Conservation (phyloP, 192 early-diverging fungal species). For the Chytriomyces sp. region DNA sequence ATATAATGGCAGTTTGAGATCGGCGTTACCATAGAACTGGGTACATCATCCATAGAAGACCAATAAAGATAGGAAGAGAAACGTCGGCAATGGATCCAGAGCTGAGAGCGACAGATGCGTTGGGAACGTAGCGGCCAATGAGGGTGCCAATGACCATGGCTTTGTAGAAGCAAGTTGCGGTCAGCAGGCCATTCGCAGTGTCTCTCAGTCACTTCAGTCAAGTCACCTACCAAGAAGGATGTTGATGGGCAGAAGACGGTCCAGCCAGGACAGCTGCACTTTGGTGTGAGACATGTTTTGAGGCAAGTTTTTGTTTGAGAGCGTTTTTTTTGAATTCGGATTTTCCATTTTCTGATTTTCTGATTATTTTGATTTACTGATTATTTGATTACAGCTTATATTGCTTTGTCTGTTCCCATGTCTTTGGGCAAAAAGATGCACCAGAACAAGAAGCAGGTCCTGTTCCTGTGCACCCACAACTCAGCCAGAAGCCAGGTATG, state of each 20-base stretch:
- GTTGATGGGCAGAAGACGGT: slow-evolving; percentile 31
- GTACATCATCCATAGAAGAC: slow-evolving; percentile 75
- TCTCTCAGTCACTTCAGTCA: background rate
- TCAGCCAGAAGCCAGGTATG: slow-evolving; percentile 39
- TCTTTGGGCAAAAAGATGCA: background rate
- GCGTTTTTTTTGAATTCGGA: too few species aligned
- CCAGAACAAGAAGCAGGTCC: slow-evolving; percentile 21
- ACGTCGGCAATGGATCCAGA: slow-evolving; percentile 65
- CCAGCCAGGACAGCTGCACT: slow-evolving; percentile 24
- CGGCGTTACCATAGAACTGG: slow-evolving; percentile 70
- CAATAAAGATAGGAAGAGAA: slow-evolving; percentile 69
- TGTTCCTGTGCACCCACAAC: slow-evolving; percentile 47
- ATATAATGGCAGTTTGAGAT: background rate
- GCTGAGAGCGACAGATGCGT: slow-evolving; percentile 55
- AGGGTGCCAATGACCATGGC: slow-evolving; percentile 65
- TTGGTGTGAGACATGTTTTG: background rate
- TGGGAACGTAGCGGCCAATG: slow-evolving; percentile 66
- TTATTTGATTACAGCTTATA: background rate
- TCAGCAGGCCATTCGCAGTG: background rate
- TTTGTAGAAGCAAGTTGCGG: too few species aligned
- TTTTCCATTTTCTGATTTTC: slow-evolving; percentile 3
- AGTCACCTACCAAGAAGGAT: slow-evolving; percentile 6
- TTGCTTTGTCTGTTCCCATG: background rate
- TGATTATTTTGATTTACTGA: slow-evolving; percentile 9
- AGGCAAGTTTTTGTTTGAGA: too few species aligned